A percentile compares a stretch with the other conserved stretches of the same genome.
Evolutionary conservation across 2,329 filamentous ascomycete genomes (phyloP).

Genomic region (Pestalotiopsis sp.): DNA sequence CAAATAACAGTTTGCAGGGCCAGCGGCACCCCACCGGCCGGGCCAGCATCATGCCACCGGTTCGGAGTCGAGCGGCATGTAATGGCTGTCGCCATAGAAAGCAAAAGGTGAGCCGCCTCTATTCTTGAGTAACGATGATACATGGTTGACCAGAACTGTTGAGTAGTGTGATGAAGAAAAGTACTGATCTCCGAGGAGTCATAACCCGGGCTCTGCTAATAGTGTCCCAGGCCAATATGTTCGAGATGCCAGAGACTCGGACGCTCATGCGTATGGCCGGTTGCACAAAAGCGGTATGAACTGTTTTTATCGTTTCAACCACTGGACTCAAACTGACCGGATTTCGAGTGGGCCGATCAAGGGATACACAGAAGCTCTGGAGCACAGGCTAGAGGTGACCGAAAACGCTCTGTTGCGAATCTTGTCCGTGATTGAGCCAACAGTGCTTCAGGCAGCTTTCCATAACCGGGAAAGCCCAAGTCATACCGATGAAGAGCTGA

Average conservation of each 20-base stretch:
- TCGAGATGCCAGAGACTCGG: conserved; percentile 35
- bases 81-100: conserved; percentile 42
- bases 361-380: conserved; percentile 45
- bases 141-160: not conserved
- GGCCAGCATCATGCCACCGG: conserved; percentile 10
- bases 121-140: too few species aligned
- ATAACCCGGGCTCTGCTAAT: not conserved
- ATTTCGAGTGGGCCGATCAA: conserved; percentile 45
- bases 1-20: not conserved
- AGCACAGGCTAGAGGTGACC: conserved; percentile 42
- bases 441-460: not conserved
- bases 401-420: conserved; percentile 40
- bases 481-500: not conserved
- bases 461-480: not conserved
- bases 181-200: conserved; percentile 8
- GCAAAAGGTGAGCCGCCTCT: conserved; percentile 36
- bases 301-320: not conserved
- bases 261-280: conserved; percentile 38
- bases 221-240: conserved; percentile 33
- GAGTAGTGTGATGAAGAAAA: conserved; percentile 3
- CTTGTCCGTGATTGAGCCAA: conserved; percentile 31
- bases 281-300: conserved; percentile 37
- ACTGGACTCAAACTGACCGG: not conserved
- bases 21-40: not conserved
- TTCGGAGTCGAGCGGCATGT: conserved; percentile 41